A percentile compares a stretch with the other conserved stretches of the same genome.
phyloP scores from a whole-genome alignment of 441 rosid species.

The Erysimum cheiri region DNA sequence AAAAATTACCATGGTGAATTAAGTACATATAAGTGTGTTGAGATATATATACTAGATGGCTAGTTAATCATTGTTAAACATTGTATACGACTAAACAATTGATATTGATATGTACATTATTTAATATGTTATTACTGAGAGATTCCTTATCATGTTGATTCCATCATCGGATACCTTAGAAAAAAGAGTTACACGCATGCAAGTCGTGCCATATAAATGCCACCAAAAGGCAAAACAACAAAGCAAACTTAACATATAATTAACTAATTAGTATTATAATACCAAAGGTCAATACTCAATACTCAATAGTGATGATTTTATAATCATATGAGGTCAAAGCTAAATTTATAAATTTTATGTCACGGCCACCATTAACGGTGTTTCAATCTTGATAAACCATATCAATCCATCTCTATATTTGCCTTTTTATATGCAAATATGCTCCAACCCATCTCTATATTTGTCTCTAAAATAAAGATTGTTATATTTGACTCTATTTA shows the following conservation, averaged over 20 bases:
- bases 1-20: neutral
- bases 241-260: constrained; percentile 16
- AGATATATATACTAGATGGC: neutral
- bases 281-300: constrained; percentile 23
- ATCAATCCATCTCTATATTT: neutral
- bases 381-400: constrained; percentile 29
- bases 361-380: neutral
- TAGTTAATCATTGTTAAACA: constrained; percentile 2
- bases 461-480: no score
- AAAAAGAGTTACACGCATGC: constrained; percentile 31
- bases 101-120: constrained; percentile 1
- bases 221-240: constrained; percentile 34
- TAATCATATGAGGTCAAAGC: constrained; percentile 34
- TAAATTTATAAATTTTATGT: constrained; percentile 11
- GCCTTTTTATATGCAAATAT: no score
- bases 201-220: constrained; percentile 36
- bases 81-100: constrained; percentile 11
- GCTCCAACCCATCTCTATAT: no score
- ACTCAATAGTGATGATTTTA: constrained; percentile 9
- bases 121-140: constrained; percentile 10
- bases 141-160: constrained; percentile 40
- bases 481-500: no score
- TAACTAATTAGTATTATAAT: constrained; percentile 9
- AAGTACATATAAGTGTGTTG: neutral
- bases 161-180: constrained; percentile 40